A percentile compares a stretch with the other conserved stretches of the same genome.
These are phyloP conservation scores for Jacaranda copaia DNA, from an alignment of 257 asterid genomes.

Conservation along the genomic window DNA sequence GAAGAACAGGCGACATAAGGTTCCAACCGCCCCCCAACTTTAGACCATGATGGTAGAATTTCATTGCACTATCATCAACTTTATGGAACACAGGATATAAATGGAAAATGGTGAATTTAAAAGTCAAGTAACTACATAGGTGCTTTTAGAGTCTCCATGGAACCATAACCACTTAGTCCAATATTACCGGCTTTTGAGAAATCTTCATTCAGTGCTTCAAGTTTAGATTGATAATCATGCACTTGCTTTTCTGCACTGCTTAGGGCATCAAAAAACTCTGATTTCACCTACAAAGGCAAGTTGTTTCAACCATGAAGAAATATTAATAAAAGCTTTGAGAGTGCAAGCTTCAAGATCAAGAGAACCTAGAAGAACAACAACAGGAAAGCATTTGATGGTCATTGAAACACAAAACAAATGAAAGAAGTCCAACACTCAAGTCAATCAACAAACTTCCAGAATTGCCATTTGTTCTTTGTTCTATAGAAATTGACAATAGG, in stretches of 20 bases:
- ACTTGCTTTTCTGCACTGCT: constrained; percentile 97
- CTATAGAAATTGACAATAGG: neutral
- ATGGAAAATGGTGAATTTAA: constrained; percentile 3
- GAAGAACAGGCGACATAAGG: neutral
- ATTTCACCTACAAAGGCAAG: constrained; percentile 69
- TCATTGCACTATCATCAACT: neutral
- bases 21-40: neutral
- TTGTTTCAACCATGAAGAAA: constrained; percentile 29
- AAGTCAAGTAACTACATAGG: neutral
- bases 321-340: neutral
- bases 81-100: neutral
- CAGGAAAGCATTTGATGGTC: constrained; percentile 17
- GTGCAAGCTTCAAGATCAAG: constrained; percentile 20
- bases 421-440: constrained; percentile 26
- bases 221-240: constrained; percentile 65
- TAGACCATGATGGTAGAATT: neutral
- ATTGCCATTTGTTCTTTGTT: neutral
- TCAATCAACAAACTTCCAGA: constrained; percentile 25
- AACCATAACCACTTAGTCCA: constrained; percentile 20
- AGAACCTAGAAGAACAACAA: constrained; percentile 16
- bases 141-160: constrained; percentile 22
- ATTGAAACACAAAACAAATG: constrained; percentile 30
- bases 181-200: constrained; percentile 75
- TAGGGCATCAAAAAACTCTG: constrained; percentile 92
- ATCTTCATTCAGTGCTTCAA: constrained; percentile 65